A percentile compares a stretch with the other conserved stretches of the same genome.
Conservation (phyloP, 495 filamentous ascomycete species). For the Annulohypoxylon nitens region DNA sequence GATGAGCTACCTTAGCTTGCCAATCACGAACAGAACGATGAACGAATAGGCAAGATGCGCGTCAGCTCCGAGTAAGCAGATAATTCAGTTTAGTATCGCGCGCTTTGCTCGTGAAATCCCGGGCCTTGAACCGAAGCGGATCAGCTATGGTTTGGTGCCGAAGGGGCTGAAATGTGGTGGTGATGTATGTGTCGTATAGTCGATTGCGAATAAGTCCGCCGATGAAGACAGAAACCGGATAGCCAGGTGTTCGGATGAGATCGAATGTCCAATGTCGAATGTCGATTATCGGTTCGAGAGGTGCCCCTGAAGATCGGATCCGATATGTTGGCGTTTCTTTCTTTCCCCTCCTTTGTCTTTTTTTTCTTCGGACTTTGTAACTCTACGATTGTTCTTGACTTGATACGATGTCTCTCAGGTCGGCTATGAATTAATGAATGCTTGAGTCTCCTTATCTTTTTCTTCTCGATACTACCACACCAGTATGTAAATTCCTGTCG, state of each 20-base stretch:
- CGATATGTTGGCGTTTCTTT: constrained; percentile 25
- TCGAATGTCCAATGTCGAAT: constrained; percentile 29
- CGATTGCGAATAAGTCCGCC: constrained; percentile 28
- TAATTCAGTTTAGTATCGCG: constrained; percentile 33
- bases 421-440: constrained; percentile 36
- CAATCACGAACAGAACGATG: constrained; percentile 41
- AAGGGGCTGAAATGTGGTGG: constrained; percentile 12
- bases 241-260: constrained; percentile 34
- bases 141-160: constrained; percentile 30
- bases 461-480: constrained; percentile 36
- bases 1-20: constrained; percentile 43
- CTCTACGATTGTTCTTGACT: constrained; percentile 37
- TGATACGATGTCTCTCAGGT: constrained; percentile 18
- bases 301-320: constrained; percentile 41
- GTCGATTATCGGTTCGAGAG: constrained; percentile 44
- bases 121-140: constrained; percentile 42
- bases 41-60: constrained; percentile 38
- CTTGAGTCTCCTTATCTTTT: constrained; percentile 18
- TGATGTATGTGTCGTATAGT: neutral
- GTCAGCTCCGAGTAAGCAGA: constrained; percentile 45
- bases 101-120: constrained; percentile 20
- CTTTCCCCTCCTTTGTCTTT: constrained; percentile 34
- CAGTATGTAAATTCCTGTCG: constrained; percentile 23
- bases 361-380: constrained; percentile 21
- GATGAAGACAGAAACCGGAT: constrained; percentile 14